Percentiles rank a stretch among this genome's conserved stretches.
phyloP scores from a whole-genome alignment of 164 flowering plant genomes.

The Buxus sempervirens region DNA sequence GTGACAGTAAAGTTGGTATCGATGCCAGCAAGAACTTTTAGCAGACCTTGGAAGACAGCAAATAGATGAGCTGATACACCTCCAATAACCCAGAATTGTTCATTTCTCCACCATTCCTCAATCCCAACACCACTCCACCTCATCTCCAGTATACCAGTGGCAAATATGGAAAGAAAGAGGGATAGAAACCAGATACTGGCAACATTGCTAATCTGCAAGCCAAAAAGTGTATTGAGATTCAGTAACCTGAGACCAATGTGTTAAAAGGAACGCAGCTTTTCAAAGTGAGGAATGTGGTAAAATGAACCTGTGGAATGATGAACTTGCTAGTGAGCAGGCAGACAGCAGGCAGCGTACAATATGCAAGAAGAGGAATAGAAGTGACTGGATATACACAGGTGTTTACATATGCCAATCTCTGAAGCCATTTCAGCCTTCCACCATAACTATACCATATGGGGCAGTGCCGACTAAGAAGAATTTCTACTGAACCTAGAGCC shows the following conservation, averaged over 20 bases:
- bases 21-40: conserved; percentile 72
- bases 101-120: conserved; percentile 86
- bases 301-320: conserved; percentile 76
- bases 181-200: conserved; percentile 78
- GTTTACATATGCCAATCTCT: conserved; percentile 72
- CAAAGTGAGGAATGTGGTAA: background rate
- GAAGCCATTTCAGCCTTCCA: conserved; percentile 63
- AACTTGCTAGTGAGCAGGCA: conserved; percentile 75
- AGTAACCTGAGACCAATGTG: no score
- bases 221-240: no score
- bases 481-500: conserved; percentile 86
- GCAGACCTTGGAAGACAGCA: conserved; percentile 75
- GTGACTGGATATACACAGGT: conserved; percentile 80
- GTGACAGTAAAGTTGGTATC: conserved; percentile 90
- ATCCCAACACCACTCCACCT: conserved; percentile 89
- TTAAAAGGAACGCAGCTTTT: background rate
- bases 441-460: conserved; percentile 87
- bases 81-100: conserved; percentile 77
- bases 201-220: conserved; percentile 68
- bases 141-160: conserved; percentile 85
- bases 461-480: conserved; percentile 77
- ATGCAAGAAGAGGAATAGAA: conserved; percentile 62
- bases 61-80: conserved; percentile 66
- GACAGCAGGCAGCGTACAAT: conserved; percentile 64
- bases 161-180: conserved; percentile 78